Base-by-base conservation (phyloP, 1,139 yeast genomes). In the Ogataea hybrid region DNA sequence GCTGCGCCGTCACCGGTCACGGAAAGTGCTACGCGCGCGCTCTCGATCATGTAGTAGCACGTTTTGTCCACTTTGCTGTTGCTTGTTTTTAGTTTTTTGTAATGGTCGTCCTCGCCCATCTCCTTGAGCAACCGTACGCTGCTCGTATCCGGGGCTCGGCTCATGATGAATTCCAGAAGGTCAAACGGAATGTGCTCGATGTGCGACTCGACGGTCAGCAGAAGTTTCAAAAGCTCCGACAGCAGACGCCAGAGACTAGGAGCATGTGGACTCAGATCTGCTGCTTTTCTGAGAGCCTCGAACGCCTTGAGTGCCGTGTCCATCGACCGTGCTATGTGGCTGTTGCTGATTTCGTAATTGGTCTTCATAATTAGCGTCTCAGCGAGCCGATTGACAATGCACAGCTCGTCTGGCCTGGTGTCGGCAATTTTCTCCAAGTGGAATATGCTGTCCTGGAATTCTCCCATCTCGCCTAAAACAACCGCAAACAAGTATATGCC, bases 401-500 rank as follows among this genome's bases (percentile, higher is more conserved):
- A 79, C 33, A 70, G 73, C 48, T 83, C 84, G 9, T 65, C 57
- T 0, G 84, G 81, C 32, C 67, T 63, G 1, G 32, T 23, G 7
- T 51, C 52, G 1, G 50, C 54, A 0, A 92, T 73, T 1, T 55
- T 58, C 29, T 69, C 56, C 29, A 81, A 60, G 2, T 49, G 39
- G 42, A 43, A 69, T 53, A 45, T 58, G 35, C 58, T 48, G 7
- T 65, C 69, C 9, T 68, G 73, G 56, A 62, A 80, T 35, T 77
- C 75, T n/a, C 77, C 74, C 46, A 77, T 62, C 17, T 68, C 69
- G 8, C 75, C 60, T 28, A 77, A 70, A 1, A 84, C 83, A 22
- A 73, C 66, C 0, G 95, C 95, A 36, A 84, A 66, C 61, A 86
- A 71, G 54, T 82, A 87, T 28, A 69, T 67, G 0, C 87, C 82